These are phyloP conservation scores for Thermothelomyces thermophilus DNA, from an alignment of 2,329 filamentous ascomycete genomes.

Conservation along the genomic window DNA sequence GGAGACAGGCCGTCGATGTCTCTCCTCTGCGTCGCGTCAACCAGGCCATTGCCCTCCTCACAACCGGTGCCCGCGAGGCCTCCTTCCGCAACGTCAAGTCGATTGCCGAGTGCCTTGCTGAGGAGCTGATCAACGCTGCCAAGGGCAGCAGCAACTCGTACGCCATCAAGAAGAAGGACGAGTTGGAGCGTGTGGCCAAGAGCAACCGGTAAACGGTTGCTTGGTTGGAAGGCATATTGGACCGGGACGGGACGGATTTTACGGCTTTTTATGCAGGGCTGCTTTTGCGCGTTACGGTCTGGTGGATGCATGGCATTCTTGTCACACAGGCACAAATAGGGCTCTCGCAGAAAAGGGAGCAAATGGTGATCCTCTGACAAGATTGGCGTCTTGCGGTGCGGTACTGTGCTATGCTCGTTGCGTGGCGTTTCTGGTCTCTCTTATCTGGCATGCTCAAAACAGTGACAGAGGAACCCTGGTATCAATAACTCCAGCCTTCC, in stretches of 20 bases:
- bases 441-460: neutral
- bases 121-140: slow-evolving; percentile 99
- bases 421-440: slow-evolving; percentile 10
- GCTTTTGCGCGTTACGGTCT: slow-evolving; percentile 41
- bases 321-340: slow-evolving; percentile 37
- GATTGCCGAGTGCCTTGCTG: slow-evolving; percentile 97
- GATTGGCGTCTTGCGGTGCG: slow-evolving; percentile 12
- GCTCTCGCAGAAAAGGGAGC: slow-evolving; percentile 30
- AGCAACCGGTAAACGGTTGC: slow-evolving; percentile 85
- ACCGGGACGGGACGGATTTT: slow-evolving; percentile 29
- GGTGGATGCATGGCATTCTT: slow-evolving; percentile 39
- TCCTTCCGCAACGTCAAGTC: slow-evolving; percentile 99
- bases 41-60: slow-evolving; percentile 98
- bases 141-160: slow-evolving; percentile 99
- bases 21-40: slow-evolving; percentile 99
- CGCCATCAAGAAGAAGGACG: slow-evolving; percentile 99
- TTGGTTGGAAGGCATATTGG: slow-evolving; percentile 22
- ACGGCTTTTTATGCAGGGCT: slow-evolving; percentile 36
- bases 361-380: slow-evolving; percentile 23
- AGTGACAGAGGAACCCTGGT: slow-evolving; percentile 5
- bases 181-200: slow-evolving; percentile 99
- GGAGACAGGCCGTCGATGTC: slow-evolving; percentile 99
- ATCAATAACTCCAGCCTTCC: slow-evolving; percentile 1
- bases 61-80: slow-evolving; percentile 97
- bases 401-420: slow-evolving; percentile 14